Evolutionary conservation across 192 early-diverging fungal species (phyloP), one percentile per base, ranked within the genome.

Genomic region (Ambispora gerdemannii): DNA sequence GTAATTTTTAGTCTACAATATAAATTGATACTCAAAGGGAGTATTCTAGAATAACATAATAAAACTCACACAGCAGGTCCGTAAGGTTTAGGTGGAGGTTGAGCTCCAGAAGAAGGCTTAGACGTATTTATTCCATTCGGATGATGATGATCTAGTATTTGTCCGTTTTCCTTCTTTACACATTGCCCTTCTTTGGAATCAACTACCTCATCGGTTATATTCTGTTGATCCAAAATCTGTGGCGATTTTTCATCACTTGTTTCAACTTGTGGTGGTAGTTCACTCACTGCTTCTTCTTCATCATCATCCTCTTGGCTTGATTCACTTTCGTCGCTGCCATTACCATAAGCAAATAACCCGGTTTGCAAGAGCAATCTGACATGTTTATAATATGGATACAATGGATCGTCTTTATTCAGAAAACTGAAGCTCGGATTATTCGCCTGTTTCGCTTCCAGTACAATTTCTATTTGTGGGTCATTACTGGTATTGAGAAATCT

Each of bases 351-450:
- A 51, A 79, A 82, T 0, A 92, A 73, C 0, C 85, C 86, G 10
- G 83, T 81, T 43, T 80, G 81, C 77, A 89, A 80, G 10, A 90
- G 78, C 78, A 80, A 82, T 4, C 80, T 63, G 2, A 92, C 71
- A 70, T 91, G 88, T 67, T 81, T 81, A 74, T 92, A 94, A 66
- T 91, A 94, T 28, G 83, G 75, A 68, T 91, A 83, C n/a, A 91
- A 72, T 1, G 52, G 64, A 63, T 86, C 74, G 2, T 76, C 74
- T 10, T 79, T 76, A 61, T 83, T 80, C 62, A 94, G 72, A 72
- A 94, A 94, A 3, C 76, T 82, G 77, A 92, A 92, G 15, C 84
- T 82, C 20, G 84, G 83, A 56, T 91, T 92, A 25, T 81, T 84
- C 0, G 83, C 88, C 69, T 92, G 89, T 72, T 87, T 87, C 60